These are phyloP conservation scores for Leccinum rimulosum DNA, from an alignment of 768 basidiomycete genomes.

Conservation along the genomic window DNA sequence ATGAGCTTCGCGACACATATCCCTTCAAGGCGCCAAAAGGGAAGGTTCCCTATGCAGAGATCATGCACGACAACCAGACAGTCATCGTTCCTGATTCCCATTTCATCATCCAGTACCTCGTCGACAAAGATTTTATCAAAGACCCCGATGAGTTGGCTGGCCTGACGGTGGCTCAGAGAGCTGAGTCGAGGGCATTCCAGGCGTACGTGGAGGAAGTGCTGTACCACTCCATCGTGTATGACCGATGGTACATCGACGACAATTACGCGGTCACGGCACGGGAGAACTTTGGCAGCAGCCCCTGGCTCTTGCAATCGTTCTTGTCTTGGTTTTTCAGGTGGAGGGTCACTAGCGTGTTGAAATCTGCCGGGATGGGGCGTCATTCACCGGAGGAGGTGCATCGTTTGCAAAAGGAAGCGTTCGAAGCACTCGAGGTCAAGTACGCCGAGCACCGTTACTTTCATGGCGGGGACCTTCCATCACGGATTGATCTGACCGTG, in stretches of 20 bases:
- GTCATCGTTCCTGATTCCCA: slow-evolving; percentile 31
- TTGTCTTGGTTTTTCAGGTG: slow-evolving; percentile 23
- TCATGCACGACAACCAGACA: slow-evolving; percentile 22
- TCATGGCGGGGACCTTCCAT: slow-evolving; percentile 26
- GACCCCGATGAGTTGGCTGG: slow-evolving; percentile 29
- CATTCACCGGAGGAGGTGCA: slow-evolving; percentile 34
- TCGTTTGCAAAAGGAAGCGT: slow-evolving; percentile 27
- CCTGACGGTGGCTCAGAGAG: slow-evolving; percentile 27
- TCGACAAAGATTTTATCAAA: slow-evolving; percentile 21
- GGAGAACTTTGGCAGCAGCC: slow-evolving; percentile 14
- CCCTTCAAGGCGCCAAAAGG: slow-evolving; percentile 32
- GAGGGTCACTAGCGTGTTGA: slow-evolving; percentile 16
- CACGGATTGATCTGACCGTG: slow-evolving; percentile 29
- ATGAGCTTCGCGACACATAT: slow-evolving; percentile 25
- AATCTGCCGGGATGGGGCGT: slow-evolving; percentile 28
- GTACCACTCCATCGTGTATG: slow-evolving; percentile 28
- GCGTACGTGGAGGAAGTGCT: slow-evolving; percentile 32
- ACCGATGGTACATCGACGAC: slow-evolving; percentile 30
- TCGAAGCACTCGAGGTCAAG: slow-evolving; percentile 31
- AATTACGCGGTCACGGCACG: slow-evolving; percentile 20
- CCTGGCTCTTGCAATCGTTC: slow-evolving; percentile 23
- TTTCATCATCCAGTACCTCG: slow-evolving; percentile 33
- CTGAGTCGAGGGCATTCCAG: slow-evolving; percentile 35
- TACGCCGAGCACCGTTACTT: slow-evolving; percentile 25
- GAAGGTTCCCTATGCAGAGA: slow-evolving; percentile 33